These are phyloP conservation scores for Chlamydomonas reinhardtii DNA, from an alignment of 163 green algal species.

Conservation along the genomic window DNA sequence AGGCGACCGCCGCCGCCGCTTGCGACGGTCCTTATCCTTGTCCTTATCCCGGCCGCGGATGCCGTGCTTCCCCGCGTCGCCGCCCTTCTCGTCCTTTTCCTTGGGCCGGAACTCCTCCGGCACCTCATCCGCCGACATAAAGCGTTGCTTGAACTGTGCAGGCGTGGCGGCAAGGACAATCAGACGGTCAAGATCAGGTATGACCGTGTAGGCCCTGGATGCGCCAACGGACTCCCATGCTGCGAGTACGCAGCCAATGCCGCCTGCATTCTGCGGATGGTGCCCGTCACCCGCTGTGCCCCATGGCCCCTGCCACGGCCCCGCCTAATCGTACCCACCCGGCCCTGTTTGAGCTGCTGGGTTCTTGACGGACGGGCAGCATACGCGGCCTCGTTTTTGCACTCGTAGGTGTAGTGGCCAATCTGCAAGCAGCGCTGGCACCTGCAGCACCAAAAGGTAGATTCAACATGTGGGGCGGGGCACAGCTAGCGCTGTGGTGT, in stretches of 20 bases:
- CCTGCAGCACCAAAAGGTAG: neutral
- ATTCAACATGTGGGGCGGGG: no score
- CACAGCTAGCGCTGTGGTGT: no score
- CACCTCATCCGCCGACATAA: conserved; percentile 53
- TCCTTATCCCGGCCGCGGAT: neutral
- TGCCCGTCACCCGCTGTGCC: no score
- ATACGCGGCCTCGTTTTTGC: conserved; percentile 65
- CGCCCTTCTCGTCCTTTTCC: neutral
- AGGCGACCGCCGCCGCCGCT: conserved; percentile 31
- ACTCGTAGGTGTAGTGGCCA: conserved; percentile 68
- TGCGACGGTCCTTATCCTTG: conserved; percentile 45
- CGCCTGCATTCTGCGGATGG: no score
- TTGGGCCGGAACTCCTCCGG: conserved; percentile 47
- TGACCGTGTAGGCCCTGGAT: no score
- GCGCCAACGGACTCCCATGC: no score
- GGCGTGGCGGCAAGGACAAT: no score
- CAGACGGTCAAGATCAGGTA: neutral
- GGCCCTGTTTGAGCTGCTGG: conserved; percentile 62
- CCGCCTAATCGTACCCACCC: no score
- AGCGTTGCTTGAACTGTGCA: conserved; percentile 50
- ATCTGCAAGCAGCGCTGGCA: conserved; percentile 47
- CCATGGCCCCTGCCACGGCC: no score
- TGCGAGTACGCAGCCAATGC: no score
- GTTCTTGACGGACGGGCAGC: conserved; percentile 50
- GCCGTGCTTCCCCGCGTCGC: neutral